Evolutionary conservation across 495 filamentous ascomycete genomes (phyloP), one percentile per base, ranked within the genome.

Genomic region (Podospora pseudocomata): DNA sequence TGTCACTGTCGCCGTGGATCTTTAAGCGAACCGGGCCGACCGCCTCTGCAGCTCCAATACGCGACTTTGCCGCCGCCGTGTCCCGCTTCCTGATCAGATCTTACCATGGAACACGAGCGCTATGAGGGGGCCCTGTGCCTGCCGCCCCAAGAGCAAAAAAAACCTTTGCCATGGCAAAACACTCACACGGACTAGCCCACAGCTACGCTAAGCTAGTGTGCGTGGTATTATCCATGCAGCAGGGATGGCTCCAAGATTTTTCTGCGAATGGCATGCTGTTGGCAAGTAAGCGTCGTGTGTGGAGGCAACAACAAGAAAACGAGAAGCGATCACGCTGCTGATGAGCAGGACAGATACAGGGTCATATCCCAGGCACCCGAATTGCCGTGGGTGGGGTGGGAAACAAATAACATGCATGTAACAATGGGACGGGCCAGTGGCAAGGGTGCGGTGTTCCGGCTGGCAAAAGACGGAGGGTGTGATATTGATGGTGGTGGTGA

Each of bases 371-470:
- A 49, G 39, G 39, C 39, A 16, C 39, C 9, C 39, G 26, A 61
- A 61, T 61, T 61, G 59, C 27, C 59, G 59, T 61, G 6, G 61
- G 32, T 28, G 32, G 20, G 61, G 16, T 11, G 32, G 61, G 32
- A 28, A 26, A 34, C 60, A 63, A 23, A 23, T 23, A 23, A 23
- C 23, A 23, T 23, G 23, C 23, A 60, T 60, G 58, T 27, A 60
- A 60, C 58, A 60, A 60, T 60, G 58, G 55, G 30, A 32, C 60
- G 60, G 28, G 13, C 61, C 61, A 63, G 61, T 63, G 61, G 61
- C 61, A 63, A 44, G 61, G 61, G 34, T 63, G 61, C 49, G 61
- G 16, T 63, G 30, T 63, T 19, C 61, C 61, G 61, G 61, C 61
- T 63, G 61, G 32, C 30, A 61, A 30, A 13, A 30, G 59, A 61